Percentiles rank a stretch among this genome's conserved stretches.
Conservation (phyloP, 768 basidiomycete species). For the Tubosaeta sp. region DNA sequence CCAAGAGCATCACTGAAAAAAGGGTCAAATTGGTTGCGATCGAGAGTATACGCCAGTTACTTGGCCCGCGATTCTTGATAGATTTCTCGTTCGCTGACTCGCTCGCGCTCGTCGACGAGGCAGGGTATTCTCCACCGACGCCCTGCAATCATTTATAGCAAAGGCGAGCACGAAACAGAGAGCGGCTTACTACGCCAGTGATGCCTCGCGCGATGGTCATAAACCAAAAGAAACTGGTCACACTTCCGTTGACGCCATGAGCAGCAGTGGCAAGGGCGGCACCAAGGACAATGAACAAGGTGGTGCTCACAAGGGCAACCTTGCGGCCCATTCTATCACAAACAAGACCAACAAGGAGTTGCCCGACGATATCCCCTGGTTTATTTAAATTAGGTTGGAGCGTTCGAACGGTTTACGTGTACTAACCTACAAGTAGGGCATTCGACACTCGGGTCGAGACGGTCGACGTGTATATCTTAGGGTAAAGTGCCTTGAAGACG, state of each 20-base stretch:
- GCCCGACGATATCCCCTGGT: conserved; percentile 57
- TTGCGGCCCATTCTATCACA: conserved; percentile 73
- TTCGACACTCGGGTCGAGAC: conserved; percentile 71
- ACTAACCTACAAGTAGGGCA: conserved; percentile 61
- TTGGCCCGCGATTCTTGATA: conserved; percentile 54
- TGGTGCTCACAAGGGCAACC: conserved; percentile 64
- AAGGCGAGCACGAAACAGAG: neutral
- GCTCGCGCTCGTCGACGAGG: conserved; percentile 61
- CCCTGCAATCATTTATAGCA: conserved; percentile 37
- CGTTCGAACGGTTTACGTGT: neutral
- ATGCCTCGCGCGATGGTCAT: conserved; percentile 70
- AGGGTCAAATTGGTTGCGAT: neutral
- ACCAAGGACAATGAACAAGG: conserved; percentile 63
- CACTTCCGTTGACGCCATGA: conserved; percentile 53
- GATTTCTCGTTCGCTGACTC: conserved; percentile 73
- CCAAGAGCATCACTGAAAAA: conserved; percentile 62
- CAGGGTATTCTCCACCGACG: conserved; percentile 76
- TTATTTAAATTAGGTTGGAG: conserved; percentile 4
- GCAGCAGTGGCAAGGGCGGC: conserved; percentile 67
- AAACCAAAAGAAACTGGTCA: conserved; percentile 66
- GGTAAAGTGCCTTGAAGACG: conserved; percentile 60
- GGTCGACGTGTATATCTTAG: conserved; percentile 50
- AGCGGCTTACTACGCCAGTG: conserved; percentile 51
- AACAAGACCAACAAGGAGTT: conserved; percentile 57
- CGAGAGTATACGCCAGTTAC: conserved; percentile 25